Conservation (phyloP, 768 basidiomycete genomes). For the Hericium coralloides region DNA sequence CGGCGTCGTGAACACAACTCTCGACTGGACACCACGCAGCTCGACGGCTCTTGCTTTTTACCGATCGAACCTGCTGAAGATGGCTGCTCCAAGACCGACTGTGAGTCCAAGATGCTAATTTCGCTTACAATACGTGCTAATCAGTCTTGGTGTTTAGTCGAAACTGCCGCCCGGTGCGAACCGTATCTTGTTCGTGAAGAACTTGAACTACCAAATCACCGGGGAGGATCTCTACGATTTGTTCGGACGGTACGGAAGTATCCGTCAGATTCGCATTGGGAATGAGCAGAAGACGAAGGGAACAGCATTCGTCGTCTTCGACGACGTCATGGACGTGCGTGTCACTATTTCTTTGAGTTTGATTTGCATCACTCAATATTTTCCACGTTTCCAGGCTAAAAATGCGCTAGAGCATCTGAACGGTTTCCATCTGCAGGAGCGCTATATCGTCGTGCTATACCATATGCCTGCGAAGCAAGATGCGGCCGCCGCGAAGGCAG, state of each 20-base stretch:
- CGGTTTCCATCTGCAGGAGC: slow-evolving; percentile 95
- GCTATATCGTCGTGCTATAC: slow-evolving; percentile 96
- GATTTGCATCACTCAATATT: slow-evolving; percentile 7
- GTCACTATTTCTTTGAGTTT: background rate
- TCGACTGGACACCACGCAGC: background rate
- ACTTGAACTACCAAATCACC: slow-evolving; percentile 85
- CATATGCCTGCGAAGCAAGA: slow-evolving; percentile 98
- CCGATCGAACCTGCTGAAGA: slow-evolving; percentile 17
- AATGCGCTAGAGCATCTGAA: slow-evolving; percentile 95
- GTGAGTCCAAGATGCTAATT: slow-evolving; percentile 29
- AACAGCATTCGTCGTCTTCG: slow-evolving; percentile 94
- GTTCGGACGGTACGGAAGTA: slow-evolving; percentile 94
- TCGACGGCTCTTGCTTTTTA: background rate
- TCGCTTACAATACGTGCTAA: background rate
- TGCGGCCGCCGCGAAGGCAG: slow-evolving; percentile 87
- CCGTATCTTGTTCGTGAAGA: slow-evolving; percentile 88
- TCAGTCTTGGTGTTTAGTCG: slow-evolving; percentile 32
- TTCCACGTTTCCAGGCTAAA: slow-evolving; percentile 56
- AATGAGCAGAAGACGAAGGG: slow-evolving; percentile 89
- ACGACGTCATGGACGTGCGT: slow-evolving; percentile 92
- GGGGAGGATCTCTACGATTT: slow-evolving; percentile 95
- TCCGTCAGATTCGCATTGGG: slow-evolving; percentile 91
- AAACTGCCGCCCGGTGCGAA: slow-evolving; percentile 91
- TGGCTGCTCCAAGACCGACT: slow-evolving; percentile 65
- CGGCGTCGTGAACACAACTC: background rate